Evolutionary conservation across 1,284 basidiomycete species (phyloP), one percentile per base, ranked within the genome.

Genomic region (Cronartium quercuum): DNA sequence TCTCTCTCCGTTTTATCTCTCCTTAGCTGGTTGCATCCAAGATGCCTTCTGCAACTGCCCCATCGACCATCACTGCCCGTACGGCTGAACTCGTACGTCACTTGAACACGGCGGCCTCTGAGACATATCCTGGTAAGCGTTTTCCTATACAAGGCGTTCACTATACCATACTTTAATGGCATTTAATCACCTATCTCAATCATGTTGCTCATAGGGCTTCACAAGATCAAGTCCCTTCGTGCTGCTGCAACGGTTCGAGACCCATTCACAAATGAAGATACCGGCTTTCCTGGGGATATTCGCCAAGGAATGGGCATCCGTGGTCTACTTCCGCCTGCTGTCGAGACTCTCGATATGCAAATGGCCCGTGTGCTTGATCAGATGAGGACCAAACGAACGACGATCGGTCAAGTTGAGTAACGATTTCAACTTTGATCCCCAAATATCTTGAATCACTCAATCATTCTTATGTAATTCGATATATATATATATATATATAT

Each of bases 311-410:
- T 74, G 70, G 70, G 70, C 47, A 74, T 74, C 55, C 62, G 63
- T 34, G 70, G 70, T 10, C 38, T 74, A 41, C 41, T 74, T 24
- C 70, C 70, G 13, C 70, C 70, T 12, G 70, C 70, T 3, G 64
- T 74, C 47, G 70, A 74, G 47, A 66, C 35, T 40, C 55, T 74
- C 37, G 70, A 74, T 41, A 61, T 64, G 51, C 70, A 74, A 60
- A 74, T 74, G 70, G 70, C 70, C 18, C 63, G 70, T 24, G 70
- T 74, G 10, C 24, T 74, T 18, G 70, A 74, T 74, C 70, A 74
- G 41, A 74, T 74, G 70, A 74, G 70, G 55, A 65, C 51, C 15
- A 74, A 74, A 44, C 51, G 70, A 60, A 74, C 70, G 40, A 57
- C 63, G 21, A 74, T 74, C 64, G 70, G 70, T 21, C 70, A 74